Evolutionary conservation across 257 asterid species (phyloP), one percentile per base, ranked within the genome.

Genomic region (Verbascum thapsus): DNA sequence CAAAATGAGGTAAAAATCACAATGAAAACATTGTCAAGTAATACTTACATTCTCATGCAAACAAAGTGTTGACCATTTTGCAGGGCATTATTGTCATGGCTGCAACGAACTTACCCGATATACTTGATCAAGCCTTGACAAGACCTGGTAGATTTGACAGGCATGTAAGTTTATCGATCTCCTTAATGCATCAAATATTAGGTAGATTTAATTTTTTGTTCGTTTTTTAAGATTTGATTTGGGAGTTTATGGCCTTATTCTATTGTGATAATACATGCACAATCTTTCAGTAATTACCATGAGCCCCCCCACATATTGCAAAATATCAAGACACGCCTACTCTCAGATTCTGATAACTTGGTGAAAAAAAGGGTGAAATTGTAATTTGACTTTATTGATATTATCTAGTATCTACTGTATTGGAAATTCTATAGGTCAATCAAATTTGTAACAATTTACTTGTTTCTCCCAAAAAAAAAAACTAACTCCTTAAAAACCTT

Each of bases 121-220:
- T 87, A 61, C 95, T 87, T 58, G 95, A 87, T 77, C 91, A 87
- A 38, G 95, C 95, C 72, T 80, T 87, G 76, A 87, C 91, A 49
- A 84, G 95, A 60, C 95, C 95, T 30, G 95, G 91, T 72, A 82
- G 95, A 84, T 87, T 87, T 61, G 95, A 87, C 66, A 81, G 91
- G 59, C 95, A 87, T 84, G 95, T 86, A 81, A 80, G 95, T 80
- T 20, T 44, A 38, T 58, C 53, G 50, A 7, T 53, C 48, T 58
- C 10, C 34, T 54, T 6, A 57, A 34, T 32, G 19, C 17, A n/a
- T 53, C 42, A 52, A 16, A 26, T 41, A 42, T 41, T 34, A 18
- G 7, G 10, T n/a, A 39, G 8, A 39, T 41, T 11, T 19, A 12
- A 58, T 6, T 22, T 10, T 5, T 30, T 10, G 6, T 19, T 13